Evolutionary conservation across 306 rosid species (phyloP).

Genomic region (Glycine soja): DNA sequence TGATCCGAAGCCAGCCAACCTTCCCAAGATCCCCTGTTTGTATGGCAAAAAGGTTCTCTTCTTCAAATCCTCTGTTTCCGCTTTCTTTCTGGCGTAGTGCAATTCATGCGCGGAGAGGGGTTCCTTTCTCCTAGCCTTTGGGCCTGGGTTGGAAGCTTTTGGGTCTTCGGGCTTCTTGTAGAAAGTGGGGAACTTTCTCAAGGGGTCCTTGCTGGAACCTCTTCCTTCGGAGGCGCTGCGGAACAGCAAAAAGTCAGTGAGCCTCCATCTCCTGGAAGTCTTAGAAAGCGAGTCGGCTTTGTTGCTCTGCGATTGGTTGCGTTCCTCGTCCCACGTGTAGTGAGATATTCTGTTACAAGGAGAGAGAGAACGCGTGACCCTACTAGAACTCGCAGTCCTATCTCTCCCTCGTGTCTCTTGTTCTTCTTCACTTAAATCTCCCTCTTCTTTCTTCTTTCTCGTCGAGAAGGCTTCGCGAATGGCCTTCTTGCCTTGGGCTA

Average conservation of each 20-base stretch:
- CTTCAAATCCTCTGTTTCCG: constrained; percentile 74
- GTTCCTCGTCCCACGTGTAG: constrained; percentile 58
- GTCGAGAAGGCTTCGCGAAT: constrained; percentile 53
- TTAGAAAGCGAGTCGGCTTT: constrained; percentile 32
- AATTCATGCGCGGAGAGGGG: constrained; percentile 73
- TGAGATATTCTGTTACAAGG: constrained; percentile 62
- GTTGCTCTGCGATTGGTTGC: neutral
- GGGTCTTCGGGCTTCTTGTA: constrained; percentile 54
- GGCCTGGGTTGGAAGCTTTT: constrained; percentile 38
- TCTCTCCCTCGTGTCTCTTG: constrained; percentile 68
- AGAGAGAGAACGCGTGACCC: constrained; percentile 72
- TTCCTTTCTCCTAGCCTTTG: constrained; percentile 49
- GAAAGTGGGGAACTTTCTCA: constrained; percentile 56
- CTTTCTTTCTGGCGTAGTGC: constrained; percentile 78
- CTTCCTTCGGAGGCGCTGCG: constrained; percentile 95
- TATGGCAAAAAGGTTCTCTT: constrained; percentile 91
- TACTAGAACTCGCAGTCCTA: constrained; percentile 32
- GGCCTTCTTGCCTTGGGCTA: constrained; percentile 47
- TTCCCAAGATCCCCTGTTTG: constrained; percentile 85
- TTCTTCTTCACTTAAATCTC: neutral
- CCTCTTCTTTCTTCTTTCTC: constrained; percentile 39
- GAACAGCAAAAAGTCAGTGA: constrained; percentile 76
- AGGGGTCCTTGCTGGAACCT: constrained; percentile 68
- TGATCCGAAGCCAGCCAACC: constrained; percentile 69
- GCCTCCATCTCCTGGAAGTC: constrained; percentile 75